These are phyloP conservation scores for Biscogniauxia marginata DNA, from an alignment of 2,329 filamentous ascomycete genomes.

Conservation along the genomic window DNA sequence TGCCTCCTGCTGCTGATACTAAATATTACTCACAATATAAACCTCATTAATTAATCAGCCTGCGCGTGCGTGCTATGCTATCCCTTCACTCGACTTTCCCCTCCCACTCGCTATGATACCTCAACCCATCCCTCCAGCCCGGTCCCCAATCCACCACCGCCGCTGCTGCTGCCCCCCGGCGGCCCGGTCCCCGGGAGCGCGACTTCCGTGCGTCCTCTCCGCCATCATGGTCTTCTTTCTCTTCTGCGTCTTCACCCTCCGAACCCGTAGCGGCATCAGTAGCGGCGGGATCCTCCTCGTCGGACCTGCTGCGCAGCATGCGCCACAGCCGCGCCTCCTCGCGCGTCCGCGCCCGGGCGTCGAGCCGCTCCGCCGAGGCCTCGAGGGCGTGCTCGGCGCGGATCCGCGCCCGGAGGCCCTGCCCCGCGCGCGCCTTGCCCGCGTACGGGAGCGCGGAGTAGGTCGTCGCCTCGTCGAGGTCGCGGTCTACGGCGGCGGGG, in stretches of 20 bases:
- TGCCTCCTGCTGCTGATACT: no score
- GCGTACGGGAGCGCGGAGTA: constrained; percentile 14
- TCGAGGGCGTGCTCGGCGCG: constrained; percentile 27
- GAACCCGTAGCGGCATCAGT: neutral
- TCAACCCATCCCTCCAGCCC: constrained; percentile 17
- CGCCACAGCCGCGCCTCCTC: constrained; percentile 29
- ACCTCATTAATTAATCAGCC: neutral
- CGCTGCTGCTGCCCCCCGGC: neutral
- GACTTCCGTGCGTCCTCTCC: neutral
- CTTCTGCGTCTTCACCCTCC: neutral
- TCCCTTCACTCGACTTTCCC: no score
- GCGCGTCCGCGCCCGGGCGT: constrained; percentile 14
- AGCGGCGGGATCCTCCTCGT: neutral
- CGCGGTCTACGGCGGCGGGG: constrained; percentile 10
- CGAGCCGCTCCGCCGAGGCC: constrained; percentile 22
- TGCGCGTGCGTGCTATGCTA: no score
- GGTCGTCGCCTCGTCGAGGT: constrained; percentile 27
- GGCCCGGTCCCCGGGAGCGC: neutral
- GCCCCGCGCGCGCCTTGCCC: constrained; percentile 14
- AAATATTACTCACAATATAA: neutral
- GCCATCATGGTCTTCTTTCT: neutral
- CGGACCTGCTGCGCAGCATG: constrained; percentile 13
- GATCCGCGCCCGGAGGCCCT: constrained; percentile 20
- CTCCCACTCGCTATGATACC: constrained; percentile 23
- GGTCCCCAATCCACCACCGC: neutral